Evolutionary conservation across 768 basidiomycete genomes (phyloP).

Genomic region (Mycena belliarum): DNA sequence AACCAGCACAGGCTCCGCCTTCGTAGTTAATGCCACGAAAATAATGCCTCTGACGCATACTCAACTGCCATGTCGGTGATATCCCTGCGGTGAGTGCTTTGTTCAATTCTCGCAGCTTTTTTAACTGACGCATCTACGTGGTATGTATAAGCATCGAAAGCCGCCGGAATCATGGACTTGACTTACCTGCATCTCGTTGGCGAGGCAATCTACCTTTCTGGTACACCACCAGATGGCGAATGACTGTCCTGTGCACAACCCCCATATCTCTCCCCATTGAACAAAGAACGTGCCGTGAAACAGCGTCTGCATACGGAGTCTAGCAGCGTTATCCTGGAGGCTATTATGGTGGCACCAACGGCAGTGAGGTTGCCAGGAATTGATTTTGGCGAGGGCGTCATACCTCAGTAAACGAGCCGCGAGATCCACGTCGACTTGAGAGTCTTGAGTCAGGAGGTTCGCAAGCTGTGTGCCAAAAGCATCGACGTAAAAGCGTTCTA

Average conservation of each 20-base stretch:
- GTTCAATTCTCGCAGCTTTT: neutral
- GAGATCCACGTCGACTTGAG: neutral
- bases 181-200: neutral
- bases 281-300: neutral
- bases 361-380: no score
- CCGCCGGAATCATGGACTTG: neutral
- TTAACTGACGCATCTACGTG: neutral
- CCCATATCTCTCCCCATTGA: neutral
- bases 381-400: neutral
- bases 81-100: neutral
- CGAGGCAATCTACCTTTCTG: neutral
- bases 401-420: neutral
- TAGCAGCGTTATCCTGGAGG: neutral
- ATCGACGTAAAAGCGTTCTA: neutral
- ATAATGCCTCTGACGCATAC: neutral
- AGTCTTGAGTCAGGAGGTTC: neutral
- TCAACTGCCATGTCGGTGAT: neutral
- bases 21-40: neutral
- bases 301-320: neutral
- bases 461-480: neutral
- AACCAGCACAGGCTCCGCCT: neutral
- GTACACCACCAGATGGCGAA: conserved; percentile 1
- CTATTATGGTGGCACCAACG: neutral
- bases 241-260: neutral
- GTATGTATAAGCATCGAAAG: neutral